These are phyloP conservation scores for Collybia mongolica DNA, from an alignment of 768 basidiomycete species.

Conservation along the genomic window DNA sequence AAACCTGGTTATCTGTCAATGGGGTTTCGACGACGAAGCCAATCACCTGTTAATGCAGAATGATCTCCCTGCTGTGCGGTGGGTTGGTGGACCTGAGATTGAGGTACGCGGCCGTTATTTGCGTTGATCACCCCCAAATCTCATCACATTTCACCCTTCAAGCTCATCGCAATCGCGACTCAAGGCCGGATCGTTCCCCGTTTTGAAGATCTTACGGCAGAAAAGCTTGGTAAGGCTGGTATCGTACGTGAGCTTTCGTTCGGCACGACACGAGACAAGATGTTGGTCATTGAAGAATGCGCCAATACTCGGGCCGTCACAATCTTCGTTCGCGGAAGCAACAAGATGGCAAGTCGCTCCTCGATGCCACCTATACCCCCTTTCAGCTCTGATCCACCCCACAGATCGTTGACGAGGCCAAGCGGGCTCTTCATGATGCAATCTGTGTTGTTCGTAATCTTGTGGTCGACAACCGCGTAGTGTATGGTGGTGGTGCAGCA, in stretches of 20 bases:
- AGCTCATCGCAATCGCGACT: constrained; percentile 98
- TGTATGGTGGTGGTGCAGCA: constrained; percentile 97
- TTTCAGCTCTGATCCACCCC: neutral
- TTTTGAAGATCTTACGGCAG: constrained; percentile 91
- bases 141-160: constrained; percentile 6
- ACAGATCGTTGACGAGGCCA: constrained; percentile 98
- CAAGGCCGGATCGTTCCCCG: constrained; percentile 97
- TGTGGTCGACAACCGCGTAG: constrained; percentile 92
- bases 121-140: neutral
- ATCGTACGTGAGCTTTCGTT: constrained; percentile 93
- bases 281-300: constrained; percentile 99
- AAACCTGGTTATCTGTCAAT: constrained; percentile 98
- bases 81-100: constrained; percentile 99
- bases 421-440: constrained; percentile 96
- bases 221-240: constrained; percentile 92
- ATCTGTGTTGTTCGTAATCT: constrained; percentile 97
- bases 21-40: constrained; percentile 99
- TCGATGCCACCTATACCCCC: neutral
- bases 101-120: constrained; percentile 54
- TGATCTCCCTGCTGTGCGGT: constrained; percentile 93
- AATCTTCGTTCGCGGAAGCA: constrained; percentile 94
- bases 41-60: constrained; percentile 99
- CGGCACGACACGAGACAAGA: constrained; percentile 98
- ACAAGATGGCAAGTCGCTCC: constrained; percentile 82
- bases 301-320: constrained; percentile 96